These are phyloP conservation scores for Radiomyces spectabilis DNA, from an alignment of 192 early-diverging fungal genomes.

Conservation along the genomic window DNA sequence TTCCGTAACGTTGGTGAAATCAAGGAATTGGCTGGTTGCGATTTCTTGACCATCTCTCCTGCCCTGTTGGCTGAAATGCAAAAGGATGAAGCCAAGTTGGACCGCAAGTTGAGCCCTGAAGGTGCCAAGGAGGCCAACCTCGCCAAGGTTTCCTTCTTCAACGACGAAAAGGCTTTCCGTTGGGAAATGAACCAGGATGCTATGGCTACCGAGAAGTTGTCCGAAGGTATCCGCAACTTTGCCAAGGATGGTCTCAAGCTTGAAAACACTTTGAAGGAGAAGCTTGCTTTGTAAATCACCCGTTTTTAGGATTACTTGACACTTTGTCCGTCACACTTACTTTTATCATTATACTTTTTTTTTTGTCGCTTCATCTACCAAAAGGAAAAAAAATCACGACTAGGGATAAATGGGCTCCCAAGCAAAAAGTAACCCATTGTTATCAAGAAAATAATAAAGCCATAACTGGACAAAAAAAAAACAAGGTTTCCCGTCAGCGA, in stretches of 20 bases:
- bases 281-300: constrained; percentile 22
- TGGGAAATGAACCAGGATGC: constrained; percentile 96
- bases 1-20: constrained; percentile 98
- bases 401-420: too few relatives aligned
- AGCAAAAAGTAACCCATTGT: too few relatives aligned
- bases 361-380: too few relatives aligned
- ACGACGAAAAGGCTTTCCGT: constrained; percentile 81
- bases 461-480: too few relatives aligned
- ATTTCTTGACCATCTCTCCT: constrained; percentile 96
- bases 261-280: constrained; percentile 54
- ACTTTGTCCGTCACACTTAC: too few relatives aligned
- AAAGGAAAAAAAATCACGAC: too few relatives aligned
- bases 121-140: constrained; percentile 39
- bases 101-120: constrained; percentile 66
- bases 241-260: constrained; percentile 79
- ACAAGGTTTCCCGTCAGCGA: too few relatives aligned
- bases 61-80: constrained; percentile 74
- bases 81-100: constrained; percentile 50
- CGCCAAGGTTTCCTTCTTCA: constrained; percentile 60
- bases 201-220: constrained; percentile 97
- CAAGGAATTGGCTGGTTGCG: constrained; percentile 91
- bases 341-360: too few relatives aligned
- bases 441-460: too few relatives aligned
- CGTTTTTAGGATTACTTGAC: too few relatives aligned
- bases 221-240: constrained; percentile 98